Evolutionary conservation across 352 stramenopile species (phyloP), one percentile per base, ranked within the genome.

Genomic region (Phytophthora pistaciae): DNA sequence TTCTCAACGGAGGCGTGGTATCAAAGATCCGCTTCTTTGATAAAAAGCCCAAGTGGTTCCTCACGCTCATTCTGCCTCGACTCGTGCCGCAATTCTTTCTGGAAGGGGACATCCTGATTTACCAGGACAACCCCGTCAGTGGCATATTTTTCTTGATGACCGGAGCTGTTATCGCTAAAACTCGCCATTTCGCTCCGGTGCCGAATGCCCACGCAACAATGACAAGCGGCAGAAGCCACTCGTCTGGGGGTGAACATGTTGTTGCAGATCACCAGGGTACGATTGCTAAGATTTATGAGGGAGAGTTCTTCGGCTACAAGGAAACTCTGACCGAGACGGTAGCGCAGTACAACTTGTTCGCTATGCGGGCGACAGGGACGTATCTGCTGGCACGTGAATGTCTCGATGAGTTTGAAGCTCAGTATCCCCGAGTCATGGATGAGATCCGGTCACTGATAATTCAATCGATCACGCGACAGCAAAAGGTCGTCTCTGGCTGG

Each of bases 11-110:
- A 29, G 71, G 72, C 29, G 71, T 91, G 1, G 66, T 93, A 5
- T 83, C 83, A 3, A 86, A 91, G 56, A 82, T 93, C 6, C 82
- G 87, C 1, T 93, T 94, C 62, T 94, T 94, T 29, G 87, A 94
- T 56, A 94, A 94, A 58, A 94, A 94, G 27, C 87, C 87, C 4
- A 94, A 94, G 44, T 94, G 87, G 87, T 94, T 94, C 62, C 64
- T 94, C 16, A 91, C 87, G 14, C 66, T 94, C 18, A 62, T 94
- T 13, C 63, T 94, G 13, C 87, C 85, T 21, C 73, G 84, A 21
- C 70, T 94, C 3, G 75, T 91, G 9, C 87, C 87, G 3, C 87
- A 94, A 57, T 94, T 82, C 66, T 94, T 87, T 40, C 61, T 92
- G 3, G 66, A 86, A 23, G 80, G 87, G 2, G 87, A 94, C 55